These are phyloP conservation scores for Cladosporium sp. DNA, from an alignment of 2,329 filamentous ascomycete species.

Conservation along the genomic window DNA sequence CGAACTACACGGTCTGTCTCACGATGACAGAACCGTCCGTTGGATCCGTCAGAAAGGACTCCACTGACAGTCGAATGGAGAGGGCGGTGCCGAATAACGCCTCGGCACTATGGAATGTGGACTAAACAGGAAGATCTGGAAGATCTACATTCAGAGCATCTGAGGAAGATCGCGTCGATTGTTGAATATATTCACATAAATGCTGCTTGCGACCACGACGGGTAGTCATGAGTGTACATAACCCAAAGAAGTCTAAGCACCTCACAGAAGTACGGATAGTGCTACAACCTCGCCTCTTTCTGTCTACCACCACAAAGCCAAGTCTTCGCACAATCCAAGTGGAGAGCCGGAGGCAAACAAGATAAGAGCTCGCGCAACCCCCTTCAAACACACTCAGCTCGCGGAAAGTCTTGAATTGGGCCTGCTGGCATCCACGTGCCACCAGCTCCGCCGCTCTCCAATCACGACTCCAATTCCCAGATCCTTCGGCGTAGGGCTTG, in stretches of 20 bases:
- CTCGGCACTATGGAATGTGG: too few species aligned
- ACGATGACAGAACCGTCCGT: too few species aligned
- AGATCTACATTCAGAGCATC: not conserved
- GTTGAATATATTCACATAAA: too few species aligned
- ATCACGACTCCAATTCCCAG: not conserved
- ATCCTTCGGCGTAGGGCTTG: constrained; percentile 2
- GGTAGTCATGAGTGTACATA: not conserved
- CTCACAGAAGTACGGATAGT: not conserved
- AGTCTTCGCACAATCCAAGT: not conserved
- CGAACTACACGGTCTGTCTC: too few species aligned
- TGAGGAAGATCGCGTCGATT: too few species aligned
- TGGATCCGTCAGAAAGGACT: too few species aligned
- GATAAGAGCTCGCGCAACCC: constrained; percentile 5
- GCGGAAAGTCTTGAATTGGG: not conserved
- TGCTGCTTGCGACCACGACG: too few species aligned
- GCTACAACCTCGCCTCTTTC: not conserved
- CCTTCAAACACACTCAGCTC: not conserved
- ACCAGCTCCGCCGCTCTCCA: not conserved
- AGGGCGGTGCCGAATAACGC: too few species aligned
- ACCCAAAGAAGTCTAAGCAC: not conserved
- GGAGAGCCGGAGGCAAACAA: constrained; percentile 2
- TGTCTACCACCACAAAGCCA: not conserved
- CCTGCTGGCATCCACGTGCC: not conserved
- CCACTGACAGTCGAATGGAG: too few species aligned
- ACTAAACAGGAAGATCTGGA: not conserved